Evolutionary conservation across 1,284 basidiomycete genomes (phyloP).

Genomic region (Ustilago trichophora): DNA sequence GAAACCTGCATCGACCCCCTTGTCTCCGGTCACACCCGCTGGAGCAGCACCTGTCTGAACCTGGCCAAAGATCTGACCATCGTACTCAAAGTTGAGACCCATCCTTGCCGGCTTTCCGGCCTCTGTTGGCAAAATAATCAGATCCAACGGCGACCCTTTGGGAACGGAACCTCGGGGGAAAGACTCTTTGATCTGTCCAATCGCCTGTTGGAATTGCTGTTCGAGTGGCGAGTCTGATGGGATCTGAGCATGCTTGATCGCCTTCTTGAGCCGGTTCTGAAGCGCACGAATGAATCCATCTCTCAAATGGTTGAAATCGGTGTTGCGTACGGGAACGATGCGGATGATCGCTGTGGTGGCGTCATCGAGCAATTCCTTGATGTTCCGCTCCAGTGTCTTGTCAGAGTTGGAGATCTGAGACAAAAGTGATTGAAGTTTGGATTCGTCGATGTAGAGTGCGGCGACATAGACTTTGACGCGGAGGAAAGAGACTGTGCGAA

Average conservation of each 20-base stretch:
- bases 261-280: slow-evolving; percentile 73
- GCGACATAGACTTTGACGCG: slow-evolving; percentile 84
- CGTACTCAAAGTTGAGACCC: slow-evolving; percentile 45
- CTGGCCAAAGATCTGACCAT: slow-evolving; percentile 44
- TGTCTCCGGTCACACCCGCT: not conserved
- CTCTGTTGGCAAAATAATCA: slow-evolving; percentile 51
- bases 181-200: slow-evolving; percentile 68
- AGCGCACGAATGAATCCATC: slow-evolving; percentile 83
- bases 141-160: slow-evolving; percentile 68
- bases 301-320: slow-evolving; percentile 81
- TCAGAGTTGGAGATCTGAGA: not conserved
- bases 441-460: slow-evolving; percentile 82
- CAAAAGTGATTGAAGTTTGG: not conserved
- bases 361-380: slow-evolving; percentile 39
- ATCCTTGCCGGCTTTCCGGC: not conserved
- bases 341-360: slow-evolving; percentile 46
- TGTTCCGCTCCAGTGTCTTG: slow-evolving; percentile 26
- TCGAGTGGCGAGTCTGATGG: slow-evolving; percentile 11
- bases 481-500: slow-evolving; percentile 83
- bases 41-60: slow-evolving; percentile 2
- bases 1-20: slow-evolving; percentile 17
- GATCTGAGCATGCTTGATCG: slow-evolving; percentile 49
- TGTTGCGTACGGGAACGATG: slow-evolving; percentile 79
- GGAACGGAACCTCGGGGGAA: slow-evolving; percentile 69
- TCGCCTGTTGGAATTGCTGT: slow-evolving; percentile 59